Conservation (phyloP, 1,284 basidiomycete species). For the Ganoderma lucidum region DNA sequence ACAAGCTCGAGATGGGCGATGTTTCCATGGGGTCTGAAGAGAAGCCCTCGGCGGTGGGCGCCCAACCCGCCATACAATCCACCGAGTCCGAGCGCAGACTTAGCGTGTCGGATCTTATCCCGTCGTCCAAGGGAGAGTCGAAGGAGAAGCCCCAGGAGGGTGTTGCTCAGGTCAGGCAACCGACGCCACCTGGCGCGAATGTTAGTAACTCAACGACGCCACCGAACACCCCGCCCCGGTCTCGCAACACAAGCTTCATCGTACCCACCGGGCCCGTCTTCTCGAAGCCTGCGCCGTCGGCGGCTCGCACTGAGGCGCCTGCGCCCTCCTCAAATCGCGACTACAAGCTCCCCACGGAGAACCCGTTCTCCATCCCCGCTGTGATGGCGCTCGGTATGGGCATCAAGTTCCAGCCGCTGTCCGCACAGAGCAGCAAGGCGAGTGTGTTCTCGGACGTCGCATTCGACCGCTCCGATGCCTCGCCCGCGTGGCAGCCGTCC, state of each 20-base stretch:
- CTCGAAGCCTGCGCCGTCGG: slow-evolving; percentile 53
- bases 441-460: slow-evolving; percentile 56
- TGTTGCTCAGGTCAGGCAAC: neutral
- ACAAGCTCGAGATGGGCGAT: slow-evolving; percentile 49
- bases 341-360: slow-evolving; percentile 42
- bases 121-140: slow-evolving; percentile 22
- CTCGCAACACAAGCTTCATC: slow-evolving; percentile 42
- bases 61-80: neutral
- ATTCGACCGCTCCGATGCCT: slow-evolving; percentile 55
- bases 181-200: slow-evolving; percentile 30
- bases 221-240: slow-evolving; percentile 55
- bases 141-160: slow-evolving; percentile 12
- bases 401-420: slow-evolving; percentile 46
- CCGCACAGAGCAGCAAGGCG: slow-evolving; percentile 61
- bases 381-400: slow-evolving; percentile 55
- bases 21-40: slow-evolving; percentile 20
- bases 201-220: slow-evolving; percentile 63
- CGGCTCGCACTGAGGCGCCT: slow-evolving; percentile 12
- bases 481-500: slow-evolving; percentile 59
- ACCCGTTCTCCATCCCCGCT: slow-evolving; percentile 51
- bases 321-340: slow-evolving; percentile 30
- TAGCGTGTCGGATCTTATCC: slow-evolving; percentile 61
- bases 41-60: slow-evolving; percentile 11
- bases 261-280: slow-evolving; percentile 58
- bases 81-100: slow-evolving; percentile 48